Conservation (phyloP, 164 flowering plant species). For the Echeveria elegans region DNA sequence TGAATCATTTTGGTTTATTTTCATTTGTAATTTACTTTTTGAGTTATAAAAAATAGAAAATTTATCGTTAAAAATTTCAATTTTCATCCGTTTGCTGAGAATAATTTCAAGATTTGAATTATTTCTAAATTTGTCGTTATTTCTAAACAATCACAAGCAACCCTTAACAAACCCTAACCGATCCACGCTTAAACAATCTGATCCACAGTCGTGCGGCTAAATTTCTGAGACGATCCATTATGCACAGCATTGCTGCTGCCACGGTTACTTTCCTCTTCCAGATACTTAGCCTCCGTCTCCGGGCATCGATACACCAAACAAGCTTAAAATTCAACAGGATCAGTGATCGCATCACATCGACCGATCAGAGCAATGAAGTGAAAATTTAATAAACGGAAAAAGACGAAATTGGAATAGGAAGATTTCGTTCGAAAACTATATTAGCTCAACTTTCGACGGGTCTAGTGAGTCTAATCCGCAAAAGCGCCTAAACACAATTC, state of each 20-base stretch:
- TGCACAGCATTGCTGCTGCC: background rate
- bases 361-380: too few relatives aligned
- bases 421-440: too few relatives aligned
- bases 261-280: background rate
- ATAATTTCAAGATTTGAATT: too few relatives aligned
- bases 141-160: background rate
- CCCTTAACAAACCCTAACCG: background rate
- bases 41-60: too few relatives aligned
- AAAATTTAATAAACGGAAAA: too few relatives aligned
- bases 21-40: too few relatives aligned
- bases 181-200: background rate
- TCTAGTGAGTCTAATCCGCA: constrained; percentile 19
- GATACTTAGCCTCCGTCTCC: background rate
- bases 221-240: background rate
- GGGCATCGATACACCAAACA: constrained; percentile 3
- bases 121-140: too few relatives aligned
- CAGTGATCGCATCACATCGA: too few relatives aligned
- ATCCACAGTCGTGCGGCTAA: background rate
- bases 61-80: too few relatives aligned
- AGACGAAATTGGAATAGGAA: too few relatives aligned
- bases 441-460: constrained; percentile 14
- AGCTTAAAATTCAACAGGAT: background rate
- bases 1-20: too few relatives aligned
- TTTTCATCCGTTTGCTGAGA: too few relatives aligned
- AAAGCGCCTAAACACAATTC: constrained; percentile 1